Base-by-base conservation (phyloP, 1,139 yeast genomes). In the Magnusiomyces clavatus region DNA sequence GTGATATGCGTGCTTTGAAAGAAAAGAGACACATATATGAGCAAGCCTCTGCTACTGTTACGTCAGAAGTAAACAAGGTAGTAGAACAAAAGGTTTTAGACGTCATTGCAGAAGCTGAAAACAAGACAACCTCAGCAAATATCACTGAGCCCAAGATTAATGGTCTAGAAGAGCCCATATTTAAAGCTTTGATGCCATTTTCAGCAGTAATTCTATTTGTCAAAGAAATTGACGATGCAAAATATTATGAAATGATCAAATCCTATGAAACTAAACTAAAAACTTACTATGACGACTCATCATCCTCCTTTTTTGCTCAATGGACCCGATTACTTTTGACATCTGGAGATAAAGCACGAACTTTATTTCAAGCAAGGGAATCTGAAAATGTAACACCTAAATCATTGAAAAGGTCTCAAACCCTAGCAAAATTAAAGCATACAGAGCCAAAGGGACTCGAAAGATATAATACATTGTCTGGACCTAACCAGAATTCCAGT, bases 1-100 rank as follows among this genome's bases (percentile, higher is more conserved):
- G 86, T 46, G 74, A 78, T 13, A 84, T 88, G 88, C 74, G 75
- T 56, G 95, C 95, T 0, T 71, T 88, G 55, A 77, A 75, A 57
- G 92, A 86, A 61, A 83, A 85, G 62, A 77, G 81, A 52, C 71
- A 73, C 14, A 75, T 74, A 12, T 87, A 84, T 61, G 86, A 83
- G 59, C 66, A 70, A 36, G 82, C 82, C 0, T 76, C 85, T 0
- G 61, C 66, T 1, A 69, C 72, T 6, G 86, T 88, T 61, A 68
- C 80, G 43, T 61, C 64, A 10, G 76, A 78, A 55, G 77, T 83
- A 57, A 74, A 68, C 37, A 58, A 57, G 1, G 82, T 77, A 51
- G 63, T 83, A 47, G 70, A 72, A 47, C 57, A 62, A 39, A 74
- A 76, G 60, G 74, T 84, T 64, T 60, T 66, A 43, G 56, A 64